Conservation (phyloP, 805 yeast genomes). For the Kodamaea nitidulidarum region DNA sequence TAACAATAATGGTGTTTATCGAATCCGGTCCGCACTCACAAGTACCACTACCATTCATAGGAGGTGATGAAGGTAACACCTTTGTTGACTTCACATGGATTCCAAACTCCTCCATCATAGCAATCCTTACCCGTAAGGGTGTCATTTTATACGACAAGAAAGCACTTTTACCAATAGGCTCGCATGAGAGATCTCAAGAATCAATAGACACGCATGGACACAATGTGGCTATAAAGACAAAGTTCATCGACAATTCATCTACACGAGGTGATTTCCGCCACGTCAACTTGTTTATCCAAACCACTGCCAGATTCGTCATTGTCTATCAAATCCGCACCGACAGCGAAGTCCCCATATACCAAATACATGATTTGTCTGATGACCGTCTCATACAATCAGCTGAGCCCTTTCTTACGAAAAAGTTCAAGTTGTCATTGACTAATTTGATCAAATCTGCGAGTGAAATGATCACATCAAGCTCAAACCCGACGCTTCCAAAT, state of each 20-base stretch:
- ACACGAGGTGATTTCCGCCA: conserved; percentile 22
- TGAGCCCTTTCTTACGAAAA: conserved; percentile 28
- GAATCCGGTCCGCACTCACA: conserved; percentile 28
- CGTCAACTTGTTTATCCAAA: conserved; percentile 37
- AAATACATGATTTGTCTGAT: conserved; percentile 23
- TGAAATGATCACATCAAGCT: conserved; percentile 16
- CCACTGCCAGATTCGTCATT: conserved; percentile 36
- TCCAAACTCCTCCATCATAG: conserved; percentile 24
- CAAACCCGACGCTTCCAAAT: conserved; percentile 5
- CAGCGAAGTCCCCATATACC: conserved; percentile 31
- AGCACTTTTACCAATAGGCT: conserved; percentile 42
- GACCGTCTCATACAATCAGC: conserved; percentile 32
- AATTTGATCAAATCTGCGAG: conserved; percentile 31
- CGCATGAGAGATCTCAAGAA: conserved; percentile 40
- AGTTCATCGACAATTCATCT: conserved; percentile 33
- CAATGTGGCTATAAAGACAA: conserved; percentile 39
- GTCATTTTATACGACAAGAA: conserved; percentile 28
- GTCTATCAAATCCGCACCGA: conserved; percentile 37
- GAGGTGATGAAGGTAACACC: conserved; percentile 1
- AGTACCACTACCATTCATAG: conserved; percentile 21
- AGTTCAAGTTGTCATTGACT: conserved; percentile 24
- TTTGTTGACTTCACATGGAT: conserved; percentile 20
- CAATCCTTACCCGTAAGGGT: conserved; percentile 26
- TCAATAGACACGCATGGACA: conserved; percentile 47
- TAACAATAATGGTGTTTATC: conserved; percentile 31